Evolutionary conservation across 441 rosid species (phyloP), one percentile per base, ranked within the genome.

Genomic region (Flueggea neowawraea): DNA sequence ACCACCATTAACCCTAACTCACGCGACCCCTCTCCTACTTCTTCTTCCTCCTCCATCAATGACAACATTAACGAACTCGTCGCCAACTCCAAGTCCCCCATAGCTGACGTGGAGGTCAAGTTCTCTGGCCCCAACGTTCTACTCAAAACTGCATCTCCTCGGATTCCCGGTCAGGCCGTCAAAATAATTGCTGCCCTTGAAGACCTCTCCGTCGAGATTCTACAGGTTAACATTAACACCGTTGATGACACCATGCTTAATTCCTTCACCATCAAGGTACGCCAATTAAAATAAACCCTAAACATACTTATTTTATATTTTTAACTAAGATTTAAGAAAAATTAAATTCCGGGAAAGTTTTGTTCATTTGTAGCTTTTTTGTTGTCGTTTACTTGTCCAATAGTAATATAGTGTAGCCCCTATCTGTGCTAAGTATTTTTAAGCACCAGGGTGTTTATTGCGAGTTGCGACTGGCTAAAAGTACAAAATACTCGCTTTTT

Each of bases 221-320:
- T 95, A 36, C 73, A 85, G 10, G 83, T 83, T 50, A 82, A 62
- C 73, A 75, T 95, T 64, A 84, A 52, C 69, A 76, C 87, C 16
- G 69, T 83, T 51, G 95, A 95, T 45, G 96, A 88, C 58, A 84
- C 84, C 62, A 73, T 91, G 90, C 87, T 84, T 9, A 82, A 89
- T 65, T 86, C 96, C 78, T 95, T 95, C 86, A 95, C 96, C 52
- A 88, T 95, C 80, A 91, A 95, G 98, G 99, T 91, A 88, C 41
- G 4, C 9, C 6, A 36, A n/a, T 36, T 36, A 36, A 36, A 36
- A 1, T 36, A 1, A 36, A 36, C 41, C 9, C 41, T 36, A 36
- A 36, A 36, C 41, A 36, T 5, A 36, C 41, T 36, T 36, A 8
- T 36, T 36, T 36, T 5, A 5, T 36, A 5, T 36, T 8, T 36